phyloP scores from a whole-genome alignment of 73 alveolate genomes.

The Paramecium octaurelia region DNA sequence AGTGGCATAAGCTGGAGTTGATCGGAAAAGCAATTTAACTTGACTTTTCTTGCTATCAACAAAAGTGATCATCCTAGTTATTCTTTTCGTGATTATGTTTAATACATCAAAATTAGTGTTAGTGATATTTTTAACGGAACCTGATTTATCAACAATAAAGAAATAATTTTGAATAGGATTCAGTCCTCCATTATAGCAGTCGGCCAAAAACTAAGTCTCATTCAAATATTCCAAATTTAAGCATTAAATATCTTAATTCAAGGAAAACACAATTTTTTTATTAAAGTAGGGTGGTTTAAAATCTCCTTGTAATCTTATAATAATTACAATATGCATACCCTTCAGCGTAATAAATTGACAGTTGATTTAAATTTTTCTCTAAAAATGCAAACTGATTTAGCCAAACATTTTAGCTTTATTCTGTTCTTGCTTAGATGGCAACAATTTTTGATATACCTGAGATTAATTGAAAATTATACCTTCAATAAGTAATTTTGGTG shows the following conservation, averaged over 20 bases:
- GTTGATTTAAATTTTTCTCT: neutral
- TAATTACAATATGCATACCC: neutral
- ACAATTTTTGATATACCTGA: neutral
- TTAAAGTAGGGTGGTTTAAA: neutral
- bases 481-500: neutral
- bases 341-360: neutral
- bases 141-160: neutral
- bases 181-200: neutral
- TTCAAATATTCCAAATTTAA: neutral
- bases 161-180: neutral
- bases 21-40: neutral
- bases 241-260: neutral
- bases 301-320: neutral
- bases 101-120: neutral
- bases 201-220: neutral
- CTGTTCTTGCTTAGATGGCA: neutral
- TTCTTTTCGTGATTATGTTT: neutral
- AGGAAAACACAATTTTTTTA: neutral
- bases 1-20: conserved; percentile 37
- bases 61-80: neutral
- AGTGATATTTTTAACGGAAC: neutral
- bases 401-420: neutral
- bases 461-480: neutral
- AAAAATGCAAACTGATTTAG: neutral
- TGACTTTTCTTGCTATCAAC: neutral